Conservation (phyloP, 495 filamentous ascomycete genomes). For the Elaphomyces granulatus region DNA sequence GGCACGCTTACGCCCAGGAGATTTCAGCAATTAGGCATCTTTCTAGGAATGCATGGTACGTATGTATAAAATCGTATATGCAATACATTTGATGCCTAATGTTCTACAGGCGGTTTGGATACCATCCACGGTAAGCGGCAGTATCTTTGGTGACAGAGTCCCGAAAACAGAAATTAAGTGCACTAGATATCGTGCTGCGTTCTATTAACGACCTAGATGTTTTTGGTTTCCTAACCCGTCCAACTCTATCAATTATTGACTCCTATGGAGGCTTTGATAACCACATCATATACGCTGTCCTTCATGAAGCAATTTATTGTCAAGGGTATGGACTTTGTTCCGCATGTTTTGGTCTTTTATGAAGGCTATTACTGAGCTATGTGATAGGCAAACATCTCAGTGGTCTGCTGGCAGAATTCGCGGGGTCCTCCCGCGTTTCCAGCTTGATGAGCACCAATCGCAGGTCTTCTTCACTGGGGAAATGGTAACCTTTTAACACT, state of each 20-base stretch:
- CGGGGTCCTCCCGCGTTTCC: constrained; percentile 27
- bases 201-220: constrained; percentile 53
- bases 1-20: constrained; percentile 54
- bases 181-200: constrained; percentile 50
- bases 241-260: constrained; percentile 53
- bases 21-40: constrained; percentile 60
- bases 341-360: background rate
- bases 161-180: background rate
- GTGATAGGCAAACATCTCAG: constrained; percentile 34
- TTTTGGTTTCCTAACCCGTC: constrained; percentile 58
- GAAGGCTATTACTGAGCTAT: background rate
- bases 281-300: constrained; percentile 64
- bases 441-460: constrained; percentile 33
- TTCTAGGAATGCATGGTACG: constrained; percentile 62
- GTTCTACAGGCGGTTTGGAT: constrained; percentile 44
- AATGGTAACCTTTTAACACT: constrained; percentile 39
- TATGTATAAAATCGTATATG: too few species aligned
- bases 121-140: constrained; percentile 39
- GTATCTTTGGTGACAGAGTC: background rate
- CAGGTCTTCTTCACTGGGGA: constrained; percentile 74
- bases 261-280: constrained; percentile 50
- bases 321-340: constrained; percentile 27
- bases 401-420: constrained; percentile 50
- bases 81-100: too few species aligned
- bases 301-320: constrained; percentile 81